Evolutionary conservation across 257 asterid genomes (phyloP), one percentile per base, ranked within the genome.

Genomic region (Vinca minor): DNA sequence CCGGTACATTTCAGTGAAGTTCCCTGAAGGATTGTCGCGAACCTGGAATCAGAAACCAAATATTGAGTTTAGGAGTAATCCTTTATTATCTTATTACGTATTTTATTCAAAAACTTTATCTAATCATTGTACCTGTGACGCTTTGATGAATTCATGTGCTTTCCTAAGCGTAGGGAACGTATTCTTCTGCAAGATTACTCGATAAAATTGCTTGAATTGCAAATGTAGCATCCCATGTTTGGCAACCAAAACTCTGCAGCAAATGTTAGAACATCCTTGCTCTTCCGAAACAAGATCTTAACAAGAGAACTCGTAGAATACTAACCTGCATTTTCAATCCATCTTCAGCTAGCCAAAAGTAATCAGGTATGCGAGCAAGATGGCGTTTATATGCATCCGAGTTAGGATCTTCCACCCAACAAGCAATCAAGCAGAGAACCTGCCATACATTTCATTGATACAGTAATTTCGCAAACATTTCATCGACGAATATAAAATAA

Each of bases 401-500:
- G 63, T 78, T 78, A 4, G 91, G 91, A 71, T 78, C 83, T 34
- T 86, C 94, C 18, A 82, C 94, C 91, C 94, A 86, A 34, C 94
- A 81, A 64, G 87, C 87, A 28, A 81, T 3, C 32, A 84, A 61
- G 18, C 85, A 81, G 25, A 81, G 60, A 25, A 68, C 85, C 88
- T 83, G 21, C 45, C 14, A 34, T 14, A 23, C 1, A n/a, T 21
- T 34, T 35, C 2, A 26, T 57, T 14, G 6, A 31, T 1, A n/a
- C 45, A n/a, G n/a, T n/a, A n/a, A 18, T 11, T 18, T 58, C n/a
- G 28, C 35, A 32, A 8, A 55, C 36, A 28, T 52, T 44, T 21
- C 34, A 52, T 8, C 1, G 12, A 3, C n/a, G n/a, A n/a, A n/a
- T n/a, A n/a, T n/a, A n/a, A n/a, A 55, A 26, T 26, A 3, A 29